Evolutionary conservation across 2,329 filamentous ascomycete species (phyloP), one percentile per base, ranked within the genome.

Genomic region (Xylaria sp.): DNA sequence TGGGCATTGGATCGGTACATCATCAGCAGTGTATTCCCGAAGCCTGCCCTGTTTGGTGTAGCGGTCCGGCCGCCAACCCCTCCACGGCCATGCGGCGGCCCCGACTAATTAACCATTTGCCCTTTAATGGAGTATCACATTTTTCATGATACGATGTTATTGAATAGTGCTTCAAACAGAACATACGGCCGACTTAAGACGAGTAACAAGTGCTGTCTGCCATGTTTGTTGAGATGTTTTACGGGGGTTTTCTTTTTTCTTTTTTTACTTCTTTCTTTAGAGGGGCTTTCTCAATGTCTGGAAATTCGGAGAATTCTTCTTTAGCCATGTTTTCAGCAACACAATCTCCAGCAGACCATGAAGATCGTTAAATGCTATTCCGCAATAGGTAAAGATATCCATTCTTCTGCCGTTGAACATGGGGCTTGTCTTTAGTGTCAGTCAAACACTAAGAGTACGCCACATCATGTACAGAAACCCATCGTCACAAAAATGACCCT

Each of bases 271-370:
- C n/a, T 36, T 39, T 41, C 5, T 6, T 41, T 31, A 15, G 39
- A 59, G 51, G 39, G 49, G 18, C 48, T 18, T 23, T 36, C 33
- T 36, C 33, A 28, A 49, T 61, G 56, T 68, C 62, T 58, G 20
- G 31, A 23, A 67, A 63, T n/a, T 67, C 64, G 67, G 67, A 67
- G 67, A 69, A 36, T 49, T 67, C 28, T 28, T 69, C 60, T 41
- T 36, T 46, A 36, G 48, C 67, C 67, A 69, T 64, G 64, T 69
- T 66, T 69, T 69, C 62, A 64, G 61, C 56, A 36, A 68, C 25
- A 56, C 31, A 67, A 61, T 58, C 36, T 23, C 46, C 25, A 63
- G 25, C 39, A 33, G 43, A 41, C 55, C 48, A 48, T 28, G 43
- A 48, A 33, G 28, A 63, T 63, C 48, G 39, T 28, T 62, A 5